Percentiles rank a stretch among this genome's conserved stretches.
Conservation (phyloP, 805 yeast genomes). For the Myxozyma nipponensis region DNA sequence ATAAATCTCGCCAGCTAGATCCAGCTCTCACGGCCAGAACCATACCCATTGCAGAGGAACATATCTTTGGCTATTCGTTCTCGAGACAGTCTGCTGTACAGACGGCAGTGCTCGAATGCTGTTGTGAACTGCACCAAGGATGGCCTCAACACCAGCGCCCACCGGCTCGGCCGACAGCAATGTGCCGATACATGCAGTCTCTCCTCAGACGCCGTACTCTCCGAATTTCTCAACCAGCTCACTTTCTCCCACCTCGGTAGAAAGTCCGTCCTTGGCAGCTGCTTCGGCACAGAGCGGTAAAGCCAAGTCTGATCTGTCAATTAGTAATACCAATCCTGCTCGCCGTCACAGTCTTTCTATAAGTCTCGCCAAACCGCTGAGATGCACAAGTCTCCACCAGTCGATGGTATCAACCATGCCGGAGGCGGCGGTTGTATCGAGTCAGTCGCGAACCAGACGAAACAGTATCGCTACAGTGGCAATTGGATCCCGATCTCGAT, state of each 20-base stretch:
- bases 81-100: too few relatives aligned
- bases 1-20: too few relatives aligned
- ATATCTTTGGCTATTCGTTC: too few relatives aligned
- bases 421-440: slow-evolving; percentile 2
- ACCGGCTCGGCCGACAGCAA: too few relatives aligned
- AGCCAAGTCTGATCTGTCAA: too few relatives aligned
- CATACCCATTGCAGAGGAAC: too few relatives aligned
- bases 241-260: neutral
- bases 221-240: neutral
- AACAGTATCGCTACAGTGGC: slow-evolving; percentile 3
- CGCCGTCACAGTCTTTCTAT: slow-evolving; percentile 3
- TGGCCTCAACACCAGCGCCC: too few relatives aligned
- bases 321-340: neutral
- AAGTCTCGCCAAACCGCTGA: slow-evolving; percentile 5
- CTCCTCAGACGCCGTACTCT: neutral
- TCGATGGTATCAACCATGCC: slow-evolving; percentile 7
- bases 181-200: too few relatives aligned
- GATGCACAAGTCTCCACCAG: slow-evolving; percentile 10
- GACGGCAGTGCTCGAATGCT: too few relatives aligned
- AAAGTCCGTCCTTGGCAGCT: neutral
- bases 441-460: slow-evolving; percentile 4
- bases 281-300: too few relatives aligned
- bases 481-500: neutral
- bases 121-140: too few relatives aligned
- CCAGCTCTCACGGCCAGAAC: too few relatives aligned